These are phyloP conservation scores for Termitomyces sp. DNA, from an alignment of 768 basidiomycete genomes.

Conservation along the genomic window DNA sequence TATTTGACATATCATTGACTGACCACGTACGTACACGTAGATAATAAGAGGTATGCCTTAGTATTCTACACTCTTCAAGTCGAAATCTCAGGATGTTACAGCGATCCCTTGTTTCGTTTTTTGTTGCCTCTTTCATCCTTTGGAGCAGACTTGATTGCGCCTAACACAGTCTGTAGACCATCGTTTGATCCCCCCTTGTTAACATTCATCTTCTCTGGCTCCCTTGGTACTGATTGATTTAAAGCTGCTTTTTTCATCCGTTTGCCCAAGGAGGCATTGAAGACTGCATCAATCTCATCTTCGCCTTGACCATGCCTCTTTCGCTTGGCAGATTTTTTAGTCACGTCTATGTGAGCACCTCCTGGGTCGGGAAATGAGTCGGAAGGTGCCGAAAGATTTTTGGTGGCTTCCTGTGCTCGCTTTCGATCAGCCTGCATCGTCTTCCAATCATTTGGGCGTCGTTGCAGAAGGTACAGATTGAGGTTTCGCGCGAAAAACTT, in stretches of 20 bases:
- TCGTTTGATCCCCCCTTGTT: conserved; percentile 22
- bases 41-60: neutral
- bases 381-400: neutral
- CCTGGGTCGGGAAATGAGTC: neutral
- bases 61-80: neutral
- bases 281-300: conserved; percentile 77
- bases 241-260: conserved; percentile 55
- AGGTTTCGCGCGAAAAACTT: conserved; percentile 82
- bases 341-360: neutral
- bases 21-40: no score
- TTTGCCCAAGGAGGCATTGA: conserved; percentile 52
- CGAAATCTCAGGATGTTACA: neutral
- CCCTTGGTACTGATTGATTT: conserved; percentile 4
- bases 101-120: conserved; percentile 17
- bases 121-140: conserved; percentile 33
- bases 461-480: conserved; percentile 71
- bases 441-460: conserved; percentile 84
- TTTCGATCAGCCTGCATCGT: conserved; percentile 53
- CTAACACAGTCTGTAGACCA: conserved; percentile 45
- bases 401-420: conserved; percentile 15
- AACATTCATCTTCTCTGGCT: conserved; percentile 7
- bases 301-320: conserved; percentile 41
- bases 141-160: conserved; percentile 57
- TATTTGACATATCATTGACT: neutral
- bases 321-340: conserved; percentile 17